phyloP scores from a whole-genome alignment of 129 eudicot genomes.

The Flaveria bidentis region DNA sequence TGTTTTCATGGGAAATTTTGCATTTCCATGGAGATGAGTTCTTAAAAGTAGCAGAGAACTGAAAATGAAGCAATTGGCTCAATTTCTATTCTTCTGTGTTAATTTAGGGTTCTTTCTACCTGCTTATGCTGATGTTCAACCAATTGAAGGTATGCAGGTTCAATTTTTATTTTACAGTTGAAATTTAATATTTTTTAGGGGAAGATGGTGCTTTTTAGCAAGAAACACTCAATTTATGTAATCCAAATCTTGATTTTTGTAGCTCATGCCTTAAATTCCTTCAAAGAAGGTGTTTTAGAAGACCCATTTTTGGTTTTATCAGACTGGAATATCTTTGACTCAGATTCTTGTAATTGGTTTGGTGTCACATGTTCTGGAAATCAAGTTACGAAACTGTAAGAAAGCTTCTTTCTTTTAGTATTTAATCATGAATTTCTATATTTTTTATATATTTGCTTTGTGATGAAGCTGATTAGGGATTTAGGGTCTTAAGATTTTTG shows the following conservation, averaged over 20 bases:
- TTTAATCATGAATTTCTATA: neutral
- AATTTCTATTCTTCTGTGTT: conserved; percentile 48
- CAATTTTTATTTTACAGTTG: conserved; percentile 5
- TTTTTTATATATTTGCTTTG: too few species aligned
- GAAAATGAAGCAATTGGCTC: conserved; percentile 51
- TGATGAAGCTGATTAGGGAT: too few species aligned
- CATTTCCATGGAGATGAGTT: conserved; percentile 20
- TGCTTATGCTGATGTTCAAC: conserved; percentile 47
- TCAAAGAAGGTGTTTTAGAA: conserved; percentile 81
- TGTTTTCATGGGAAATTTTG: conserved; percentile 19
- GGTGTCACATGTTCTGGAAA: conserved; percentile 79
- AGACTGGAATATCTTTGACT: conserved; percentile 74
- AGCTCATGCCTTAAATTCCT: conserved; percentile 70
- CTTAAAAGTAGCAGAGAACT: neutral
- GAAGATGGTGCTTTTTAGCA: neutral
- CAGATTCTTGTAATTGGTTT: conserved; percentile 82
- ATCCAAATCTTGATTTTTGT: conserved; percentile 34
- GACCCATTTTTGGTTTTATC: conserved; percentile 76
- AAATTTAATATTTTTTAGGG: conserved; percentile 23
- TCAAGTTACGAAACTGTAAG: conserved; percentile 87
- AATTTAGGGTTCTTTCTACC: conserved; percentile 46
- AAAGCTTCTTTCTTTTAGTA: neutral
- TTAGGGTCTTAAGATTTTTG: neutral
- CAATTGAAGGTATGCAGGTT: conserved; percentile 56
- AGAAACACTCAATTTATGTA: conserved; percentile 7